Evolutionary conservation across 257 asterid genomes (phyloP), one percentile per base, ranked within the genome.

Genomic region (Capsicum baccatum): DNA sequence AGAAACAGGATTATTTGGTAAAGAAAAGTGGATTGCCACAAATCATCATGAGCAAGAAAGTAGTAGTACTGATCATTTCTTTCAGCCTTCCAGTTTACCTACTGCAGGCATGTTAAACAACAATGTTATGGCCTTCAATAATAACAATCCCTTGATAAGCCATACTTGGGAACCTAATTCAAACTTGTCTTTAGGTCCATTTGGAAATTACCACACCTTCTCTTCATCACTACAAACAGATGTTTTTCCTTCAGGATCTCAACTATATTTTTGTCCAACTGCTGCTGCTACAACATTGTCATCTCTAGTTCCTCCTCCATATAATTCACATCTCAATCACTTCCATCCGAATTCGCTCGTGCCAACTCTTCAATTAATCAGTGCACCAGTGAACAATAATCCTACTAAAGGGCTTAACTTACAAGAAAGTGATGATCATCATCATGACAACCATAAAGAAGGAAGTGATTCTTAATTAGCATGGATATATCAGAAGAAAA

Each of bases 281-380:
- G 14, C 83, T 13, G 9, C 67, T 9, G 83, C 90, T 44, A 71
- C 89, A 19, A 54, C 84, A 37, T 9, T 79, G 60, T 64, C 85
- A 66, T 83, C 91, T 54, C 62, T 78, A 6, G 10, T 86, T 0
- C 90, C 90, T 0, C 90, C 90, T 86, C 80, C 89, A 21, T 90
- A 83, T 50, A 82, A 79, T 79, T 81, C 58, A 60, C 91, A 90
- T 42, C 83, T 83, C 56, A 83, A 81, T 79, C 89, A 89, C 10
- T 84, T 90, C 81, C 90, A 74, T 59, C 87, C 84, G 35, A 90
- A 86, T 84, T 47, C 87, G 11, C 10, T 85, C 26, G 56, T 87
- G 81, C 91, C 94, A 57, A 87, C 92, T 39, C 94, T 90, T 83
- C 92, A 89, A 68, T 86, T 93, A 79, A 88, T 89, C 63, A 86